Conservation (phyloP, 805 yeast species). For the Grigorovia humatica region DNA sequence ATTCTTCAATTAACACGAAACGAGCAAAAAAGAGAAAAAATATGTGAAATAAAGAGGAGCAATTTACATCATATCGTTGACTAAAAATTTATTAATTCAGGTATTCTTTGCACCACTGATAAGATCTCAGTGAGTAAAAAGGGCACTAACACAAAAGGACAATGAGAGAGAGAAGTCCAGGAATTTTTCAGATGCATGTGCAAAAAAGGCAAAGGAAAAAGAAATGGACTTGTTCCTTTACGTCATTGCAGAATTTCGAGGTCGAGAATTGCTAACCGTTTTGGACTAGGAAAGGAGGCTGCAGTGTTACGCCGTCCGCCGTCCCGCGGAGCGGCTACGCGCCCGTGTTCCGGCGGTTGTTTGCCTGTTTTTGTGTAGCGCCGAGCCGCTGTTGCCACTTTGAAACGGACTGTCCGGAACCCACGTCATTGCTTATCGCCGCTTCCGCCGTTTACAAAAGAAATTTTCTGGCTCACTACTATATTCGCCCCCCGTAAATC, state of each 20-base stretch:
- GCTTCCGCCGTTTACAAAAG: background rate
- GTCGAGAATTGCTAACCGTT: background rate
- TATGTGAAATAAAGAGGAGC: background rate
- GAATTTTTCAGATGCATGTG: background rate
- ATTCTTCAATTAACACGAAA: background rate
- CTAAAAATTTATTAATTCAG: too few species aligned
- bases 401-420: too few species aligned
- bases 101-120: too few species aligned
- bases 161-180: too few species aligned
- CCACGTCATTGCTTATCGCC: background rate
- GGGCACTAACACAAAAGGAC: background rate
- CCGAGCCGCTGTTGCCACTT: too few species aligned
- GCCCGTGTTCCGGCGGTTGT: too few species aligned
- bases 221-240: background rate
- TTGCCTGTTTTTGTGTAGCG: too few species aligned
- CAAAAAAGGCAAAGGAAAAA: too few species aligned
- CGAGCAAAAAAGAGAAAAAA: background rate
- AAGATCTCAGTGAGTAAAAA: background rate
- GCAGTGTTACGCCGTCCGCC: background rate
- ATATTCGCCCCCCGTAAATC: too few species aligned
- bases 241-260: background rate
- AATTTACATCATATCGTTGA: too few species aligned
- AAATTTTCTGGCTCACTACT: background rate
- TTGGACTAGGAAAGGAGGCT: background rate
- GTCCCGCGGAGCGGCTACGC: background rate